A percentile compares a stretch with the other conserved stretches of the same genome.
Evolutionary conservation across 108 stramenopile species (phyloP).

Genomic region (Mediolabrus comicus): DNA sequence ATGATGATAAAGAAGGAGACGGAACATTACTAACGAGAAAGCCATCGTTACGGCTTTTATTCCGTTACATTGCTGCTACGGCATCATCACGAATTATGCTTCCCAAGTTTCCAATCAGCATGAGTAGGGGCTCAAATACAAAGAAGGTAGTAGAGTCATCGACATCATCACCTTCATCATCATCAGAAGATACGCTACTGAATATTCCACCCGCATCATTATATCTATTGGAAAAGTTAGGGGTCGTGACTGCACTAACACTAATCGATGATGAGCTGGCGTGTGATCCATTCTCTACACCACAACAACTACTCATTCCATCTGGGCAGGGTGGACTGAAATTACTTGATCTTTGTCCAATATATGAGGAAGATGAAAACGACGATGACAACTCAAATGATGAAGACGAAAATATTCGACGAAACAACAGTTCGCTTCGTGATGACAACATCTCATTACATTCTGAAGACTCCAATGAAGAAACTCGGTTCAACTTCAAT

Average conservation of each 20-base stretch:
- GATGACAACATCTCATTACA: neutral
- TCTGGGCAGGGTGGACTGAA: conserved; percentile 76
- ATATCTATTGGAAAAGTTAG: conserved; percentile 76
- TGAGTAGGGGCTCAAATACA: neutral
- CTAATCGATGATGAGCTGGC: conserved; percentile 87
- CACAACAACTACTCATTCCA: conserved; percentile 87
- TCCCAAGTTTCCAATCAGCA: conserved; percentile 1
- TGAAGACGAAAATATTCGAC: neutral
- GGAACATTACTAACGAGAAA: neutral
- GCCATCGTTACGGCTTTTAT: conserved; percentile 24
- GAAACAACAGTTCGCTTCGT: neutral
- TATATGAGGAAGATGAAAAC: conserved; percentile 52
- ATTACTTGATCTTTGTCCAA: conserved; percentile 79
- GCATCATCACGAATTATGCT: conserved; percentile 58
- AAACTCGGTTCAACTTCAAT: conserved; percentile 20
- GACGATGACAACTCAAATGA: conserved; percentile 22
- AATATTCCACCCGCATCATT: conserved; percentile 72
- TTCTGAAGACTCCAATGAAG: conserved; percentile 24
- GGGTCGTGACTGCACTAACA: conserved; percentile 72
- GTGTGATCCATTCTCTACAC: conserved; percentile 76
- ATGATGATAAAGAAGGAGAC: too few relatives aligned
- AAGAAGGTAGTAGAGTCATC: neutral
- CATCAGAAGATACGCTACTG: conserved; percentile 20
- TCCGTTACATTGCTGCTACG: conserved; percentile 67
- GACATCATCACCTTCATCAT: neutral